Percentiles rank a stretch among this genome's conserved stretches.
phyloP scores from a whole-genome alignment of 2,329 filamentous ascomycete species.

The Fusarium succisae region DNA sequence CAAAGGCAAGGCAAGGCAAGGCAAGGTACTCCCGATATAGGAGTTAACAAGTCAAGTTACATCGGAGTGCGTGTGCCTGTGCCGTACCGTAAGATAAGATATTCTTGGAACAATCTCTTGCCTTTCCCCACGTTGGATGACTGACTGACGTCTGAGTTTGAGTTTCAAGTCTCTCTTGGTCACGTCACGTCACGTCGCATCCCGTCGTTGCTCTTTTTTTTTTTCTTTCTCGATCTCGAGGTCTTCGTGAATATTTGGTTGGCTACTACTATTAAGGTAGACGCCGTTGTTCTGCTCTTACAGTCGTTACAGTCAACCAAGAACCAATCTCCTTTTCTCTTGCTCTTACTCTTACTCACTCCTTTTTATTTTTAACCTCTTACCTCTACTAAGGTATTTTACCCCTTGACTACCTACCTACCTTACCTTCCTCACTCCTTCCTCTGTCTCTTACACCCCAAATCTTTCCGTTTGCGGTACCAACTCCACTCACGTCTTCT shows the following conservation, averaged over 20 bases:
- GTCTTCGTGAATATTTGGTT: slow-evolving; percentile 8
- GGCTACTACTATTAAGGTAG: not conserved
- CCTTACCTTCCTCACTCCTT: not conserved
- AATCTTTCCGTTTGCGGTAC: slow-evolving; percentile 21
- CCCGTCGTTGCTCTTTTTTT: not conserved
- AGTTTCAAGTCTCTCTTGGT: not conserved
- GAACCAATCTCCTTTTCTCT: slow-evolving; percentile 13
- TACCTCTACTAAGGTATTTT: not conserved
- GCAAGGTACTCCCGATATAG: not conserved
- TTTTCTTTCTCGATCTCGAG: not conserved
- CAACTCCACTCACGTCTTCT: slow-evolving; percentile 2
- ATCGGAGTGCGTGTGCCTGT: not conserved
- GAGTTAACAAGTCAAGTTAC: not conserved
- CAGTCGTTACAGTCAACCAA: not conserved
- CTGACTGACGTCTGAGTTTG: slow-evolving; percentile 12
- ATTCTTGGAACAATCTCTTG: slow-evolving; percentile 22
- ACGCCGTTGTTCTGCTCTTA: not conserved
- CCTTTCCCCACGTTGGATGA: slow-evolving; percentile 21
- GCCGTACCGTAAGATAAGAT: not conserved
- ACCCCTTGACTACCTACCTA: not conserved
- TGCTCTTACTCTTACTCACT: not conserved
- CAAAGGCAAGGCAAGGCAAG: not conserved
- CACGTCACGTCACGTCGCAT: not conserved
- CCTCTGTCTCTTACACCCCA: slow-evolving; percentile 4
- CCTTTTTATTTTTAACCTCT: not conserved